Conservation (phyloP, 306 rosid genomes). For the Prinsepia uniflora region DNA sequence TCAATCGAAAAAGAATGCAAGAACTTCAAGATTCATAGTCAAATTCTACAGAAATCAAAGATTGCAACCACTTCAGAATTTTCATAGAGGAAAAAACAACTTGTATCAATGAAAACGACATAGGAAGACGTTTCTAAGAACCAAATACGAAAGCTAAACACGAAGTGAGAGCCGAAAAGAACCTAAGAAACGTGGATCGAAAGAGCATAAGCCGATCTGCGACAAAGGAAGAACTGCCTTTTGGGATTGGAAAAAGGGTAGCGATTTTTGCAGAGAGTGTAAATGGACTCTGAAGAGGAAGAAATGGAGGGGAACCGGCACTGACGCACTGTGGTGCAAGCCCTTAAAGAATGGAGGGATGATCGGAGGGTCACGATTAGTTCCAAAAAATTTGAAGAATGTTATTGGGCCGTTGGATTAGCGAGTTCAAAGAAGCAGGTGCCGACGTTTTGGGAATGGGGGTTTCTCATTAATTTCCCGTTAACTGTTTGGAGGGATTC, state of each 20-base stretch:
- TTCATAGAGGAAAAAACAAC: not conserved
- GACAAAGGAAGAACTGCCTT: conserved; percentile 25
- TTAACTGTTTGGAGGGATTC: not conserved
- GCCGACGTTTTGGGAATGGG: conserved; percentile 9
- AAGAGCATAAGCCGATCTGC: conserved; percentile 18
- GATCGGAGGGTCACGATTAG: conserved; percentile 17
- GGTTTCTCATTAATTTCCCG: conserved; percentile 4
- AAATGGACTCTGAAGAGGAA: not conserved
- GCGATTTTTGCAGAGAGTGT: conserved; percentile 13
- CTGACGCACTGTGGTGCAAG: not conserved
- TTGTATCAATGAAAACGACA: not conserved
- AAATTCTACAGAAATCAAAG: not conserved
- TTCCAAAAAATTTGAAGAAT: conserved; percentile 10
- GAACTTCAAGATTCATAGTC: not conserved
- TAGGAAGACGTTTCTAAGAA: not conserved
- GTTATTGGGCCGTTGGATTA: conserved; percentile 13
- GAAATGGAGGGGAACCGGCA: conserved; percentile 7
- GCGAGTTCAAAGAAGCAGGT: not conserved
- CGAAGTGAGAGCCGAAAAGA: not conserved
- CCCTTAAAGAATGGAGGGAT: conserved; percentile 8
- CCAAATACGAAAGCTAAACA: not conserved
- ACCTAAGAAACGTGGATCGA: conserved; percentile 21
- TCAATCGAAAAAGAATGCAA: not conserved
- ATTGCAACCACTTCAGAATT: not conserved
- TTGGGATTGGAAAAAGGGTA: not conserved